Evolutionary conservation across 2,329 filamentous ascomycete genomes (phyloP), one percentile per base, ranked within the genome.

Genomic region (Aspergillus neotritici): DNA sequence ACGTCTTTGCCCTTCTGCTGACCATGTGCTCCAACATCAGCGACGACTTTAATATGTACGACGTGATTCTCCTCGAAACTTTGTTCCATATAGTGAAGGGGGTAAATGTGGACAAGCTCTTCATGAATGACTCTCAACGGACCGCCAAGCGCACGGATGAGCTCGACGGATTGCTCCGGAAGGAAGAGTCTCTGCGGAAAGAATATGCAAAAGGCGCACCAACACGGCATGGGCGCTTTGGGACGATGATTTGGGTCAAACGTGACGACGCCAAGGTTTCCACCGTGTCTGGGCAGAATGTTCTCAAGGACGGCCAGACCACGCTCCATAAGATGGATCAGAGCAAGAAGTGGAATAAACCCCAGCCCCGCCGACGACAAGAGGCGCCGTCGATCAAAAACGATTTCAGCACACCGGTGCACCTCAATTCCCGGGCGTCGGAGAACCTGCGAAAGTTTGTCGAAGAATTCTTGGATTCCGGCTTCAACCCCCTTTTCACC

Each of bases 201-300:
- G 78, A 84, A 37, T 84, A 89, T 56, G 84, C 84, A 41, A 84
- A 82, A 54, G 83, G 83, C 59, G 86, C 86, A 3, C 87, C 90
- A 0, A 90, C 88, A 3, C 76, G 93, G 37, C 93, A 98, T 65
- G 94, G 90, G 55, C 80, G 93, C 29, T 98, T 97, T 58, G 93
- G 93, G 3, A 94, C 90, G 9, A 97, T 97, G 87, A 82, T 96
- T 29, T 97, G 91, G 90, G 81, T 98, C 31, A 88, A 94, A 69
- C 77, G 90, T 43, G 86, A 89, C 37, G 85, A 90, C 54, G 82
- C 85, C 39, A 90, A 90, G 58, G 79, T 93, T 56, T 85, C 87
- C 0, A 89, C 90, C 0, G 78, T 98, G 2, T 90, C 89, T 0
- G 93, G 93, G 1, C 91, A 97, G 61, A 84, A 89, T 55, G 86